Evolutionary conservation across 2,329 filamentous ascomycete species (phyloP), one percentile per base, ranked within the genome.

Genomic region (Fusarium beomiforme): DNA sequence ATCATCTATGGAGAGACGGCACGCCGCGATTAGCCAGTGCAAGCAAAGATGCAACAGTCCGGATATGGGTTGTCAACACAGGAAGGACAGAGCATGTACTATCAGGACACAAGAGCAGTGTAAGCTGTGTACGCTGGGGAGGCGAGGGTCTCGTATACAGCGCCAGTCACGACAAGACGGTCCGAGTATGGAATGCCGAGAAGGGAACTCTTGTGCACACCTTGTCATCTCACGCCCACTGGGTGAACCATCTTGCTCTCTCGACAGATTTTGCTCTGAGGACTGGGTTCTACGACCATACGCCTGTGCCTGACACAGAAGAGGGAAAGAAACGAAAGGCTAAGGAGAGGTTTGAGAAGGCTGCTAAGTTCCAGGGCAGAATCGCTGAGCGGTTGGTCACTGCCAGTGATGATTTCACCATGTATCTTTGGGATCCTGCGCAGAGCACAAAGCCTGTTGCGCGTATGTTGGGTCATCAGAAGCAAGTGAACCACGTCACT

Each of bases 71-170:
- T 67, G 91, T 91, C 34, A 91, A 94, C 64, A 90, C 91, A 10
- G 91, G 93, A 41, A 88, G 88, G 44, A 93, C 93, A 3, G 94
- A 98, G 76, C 90, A 92, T 76, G 92, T 95, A 5, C 85, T 98
- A 31, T 93, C 91, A 8, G 95, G 95, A 6, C 96, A 99, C 84
- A 96, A 94, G 83, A 91, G 91, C 46, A 93, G 90, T 50, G 93
- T 98, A 19, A 94, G 92, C 47, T 98, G 95, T 79, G 94, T 98
- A 6, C 91, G 91, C 75, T 99, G 96, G 96, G 96, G 96, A 62
- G 95, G 95, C n/a, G 92, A 90, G 3, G 94, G 94, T 6, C 85
- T 89, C 64, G 91, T 97, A 70, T 97, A 96, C 83, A 94, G 92
- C 11, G 89, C 89, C 23, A 97, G 93, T 36, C 94, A 97, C 79